Percentiles rank a stretch among this genome's conserved stretches.
Conservation (phyloP, 768 basidiomycete species). For the Baorangia bicolor region DNA sequence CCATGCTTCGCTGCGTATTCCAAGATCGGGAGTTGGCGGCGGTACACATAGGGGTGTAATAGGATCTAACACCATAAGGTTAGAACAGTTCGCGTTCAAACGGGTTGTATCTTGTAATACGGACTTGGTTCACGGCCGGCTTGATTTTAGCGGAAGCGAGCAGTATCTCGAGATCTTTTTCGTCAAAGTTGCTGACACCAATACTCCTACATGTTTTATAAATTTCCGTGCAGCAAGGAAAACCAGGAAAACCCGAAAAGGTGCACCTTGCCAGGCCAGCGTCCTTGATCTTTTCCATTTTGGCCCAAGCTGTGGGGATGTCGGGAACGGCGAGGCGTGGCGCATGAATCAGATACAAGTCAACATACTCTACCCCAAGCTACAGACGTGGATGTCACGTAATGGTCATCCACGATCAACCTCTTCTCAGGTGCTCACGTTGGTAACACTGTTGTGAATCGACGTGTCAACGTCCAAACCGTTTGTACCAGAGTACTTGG, state of each 20-base stretch:
- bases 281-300: constrained; percentile 58
- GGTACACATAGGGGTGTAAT: constrained; percentile 70
- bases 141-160: constrained; percentile 59
- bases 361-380: constrained; percentile 65
- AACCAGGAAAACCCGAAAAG: not conserved
- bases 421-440: constrained; percentile 37
- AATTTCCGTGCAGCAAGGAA: not conserved
- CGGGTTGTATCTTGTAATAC: not conserved
- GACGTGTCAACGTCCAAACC: constrained; percentile 54
- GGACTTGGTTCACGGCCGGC: constrained; percentile 68
- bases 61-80: constrained; percentile 45
- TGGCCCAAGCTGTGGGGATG: constrained; percentile 59
- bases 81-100: not conserved
- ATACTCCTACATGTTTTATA: constrained; percentile 49
- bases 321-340: constrained; percentile 55
- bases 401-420: not conserved
- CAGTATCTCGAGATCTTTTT: constrained; percentile 51
- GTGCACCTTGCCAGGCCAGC: constrained; percentile 58
- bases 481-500: constrained; percentile 56
- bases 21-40: constrained; percentile 51
- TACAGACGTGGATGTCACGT: constrained; percentile 22
- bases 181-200: constrained; percentile 69
- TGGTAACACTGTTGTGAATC: constrained; percentile 54
- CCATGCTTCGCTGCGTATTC: constrained; percentile 55
- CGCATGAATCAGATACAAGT: constrained; percentile 69